Percentiles rank a stretch among this genome's conserved stretches.
Evolutionary conservation across 2,329 filamentous ascomycete species (phyloP).

Genomic region (Cylindrodendrum hubeiense): DNA sequence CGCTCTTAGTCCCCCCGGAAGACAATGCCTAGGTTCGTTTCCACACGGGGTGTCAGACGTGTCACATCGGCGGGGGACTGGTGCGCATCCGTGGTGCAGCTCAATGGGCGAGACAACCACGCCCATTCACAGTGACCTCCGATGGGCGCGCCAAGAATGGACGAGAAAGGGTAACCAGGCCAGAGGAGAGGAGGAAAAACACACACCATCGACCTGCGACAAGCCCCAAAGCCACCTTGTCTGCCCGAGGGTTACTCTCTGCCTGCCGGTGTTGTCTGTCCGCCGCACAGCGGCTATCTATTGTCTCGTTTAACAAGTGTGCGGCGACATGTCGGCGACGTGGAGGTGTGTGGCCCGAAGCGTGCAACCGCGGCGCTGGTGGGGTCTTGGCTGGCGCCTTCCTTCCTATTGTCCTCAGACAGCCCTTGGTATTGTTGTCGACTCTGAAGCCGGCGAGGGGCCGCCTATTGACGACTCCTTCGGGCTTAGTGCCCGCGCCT

Average conservation of each 20-base stretch:
- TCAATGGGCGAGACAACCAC: neutral
- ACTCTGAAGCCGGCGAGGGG: conserved; percentile 28
- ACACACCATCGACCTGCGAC: neutral
- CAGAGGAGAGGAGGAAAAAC: neutral
- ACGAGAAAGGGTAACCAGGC: neutral
- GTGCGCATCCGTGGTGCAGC: neutral
- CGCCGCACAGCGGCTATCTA: neutral
- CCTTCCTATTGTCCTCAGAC: conserved; percentile 48
- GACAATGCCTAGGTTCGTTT: neutral
- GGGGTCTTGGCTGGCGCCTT: conserved; percentile 30
- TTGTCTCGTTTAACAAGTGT: conserved; percentile 7
- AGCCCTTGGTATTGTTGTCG: conserved; percentile 49
- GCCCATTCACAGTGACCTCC: neutral
- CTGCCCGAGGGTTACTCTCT: neutral
- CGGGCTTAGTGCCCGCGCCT: conserved; percentile 45
- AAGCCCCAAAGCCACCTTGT: neutral
- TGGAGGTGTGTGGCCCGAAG: conserved; percentile 8
- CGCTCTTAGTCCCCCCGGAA: neutral
- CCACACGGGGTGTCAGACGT: neutral
- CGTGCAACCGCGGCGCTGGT: neutral
- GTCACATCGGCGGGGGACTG: neutral
- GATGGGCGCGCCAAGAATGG: neutral
- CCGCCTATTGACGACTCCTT: conserved; percentile 44
- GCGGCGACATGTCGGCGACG: conserved; percentile 22
- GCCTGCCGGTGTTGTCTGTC: neutral